A percentile compares a stretch with the other conserved stretches of the same genome.
These are phyloP conservation scores for Alternaria solani DNA, from an alignment of 2,329 filamentous ascomycete species.

Conservation along the genomic window DNA sequence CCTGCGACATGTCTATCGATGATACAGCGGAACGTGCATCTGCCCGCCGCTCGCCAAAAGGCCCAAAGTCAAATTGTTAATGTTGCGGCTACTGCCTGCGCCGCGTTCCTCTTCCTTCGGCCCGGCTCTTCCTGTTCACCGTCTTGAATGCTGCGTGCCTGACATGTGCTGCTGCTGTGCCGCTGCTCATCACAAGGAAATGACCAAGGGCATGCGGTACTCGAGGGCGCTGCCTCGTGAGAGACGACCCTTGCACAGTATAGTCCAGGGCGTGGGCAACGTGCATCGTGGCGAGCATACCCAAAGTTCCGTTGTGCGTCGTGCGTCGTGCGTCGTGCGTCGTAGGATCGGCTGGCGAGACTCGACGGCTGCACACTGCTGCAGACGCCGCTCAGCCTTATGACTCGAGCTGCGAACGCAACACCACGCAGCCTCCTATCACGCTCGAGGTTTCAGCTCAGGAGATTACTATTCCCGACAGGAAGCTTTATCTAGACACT, in stretches of 20 bases:
- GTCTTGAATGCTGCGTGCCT: conserved; percentile 32
- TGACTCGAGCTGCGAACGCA: conserved; percentile 31
- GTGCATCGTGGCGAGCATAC: conserved; percentile 22
- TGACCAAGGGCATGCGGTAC: conserved; percentile 23
- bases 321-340: conserved; percentile 26
- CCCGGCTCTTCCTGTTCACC: conserved; percentile 39
- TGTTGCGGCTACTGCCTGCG: conserved; percentile 30
- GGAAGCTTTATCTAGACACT: background rate
- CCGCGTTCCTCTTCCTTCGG: conserved; percentile 31
- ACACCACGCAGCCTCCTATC: conserved; percentile 16
- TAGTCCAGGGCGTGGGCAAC: conserved; percentile 18
- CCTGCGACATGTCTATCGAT: conserved; percentile 11
- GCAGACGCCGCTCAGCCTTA: conserved; percentile 43
- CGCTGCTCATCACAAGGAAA: conserved; percentile 22
- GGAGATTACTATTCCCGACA: background rate
- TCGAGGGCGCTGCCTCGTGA: conserved; percentile 31
- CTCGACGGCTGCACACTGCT: conserved; percentile 20
- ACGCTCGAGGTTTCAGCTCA: conserved; percentile 14
- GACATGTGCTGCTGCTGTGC: conserved; percentile 20
- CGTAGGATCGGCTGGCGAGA: conserved; percentile 32
- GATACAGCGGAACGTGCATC: conserved; percentile 16
- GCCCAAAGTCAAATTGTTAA: conserved; percentile 3
- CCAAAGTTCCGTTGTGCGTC: conserved; percentile 11
- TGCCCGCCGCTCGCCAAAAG: background rate
- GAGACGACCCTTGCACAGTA: conserved; percentile 27